Conservation (phyloP, 768 basidiomycete species). For the Leccinum broughii region DNA sequence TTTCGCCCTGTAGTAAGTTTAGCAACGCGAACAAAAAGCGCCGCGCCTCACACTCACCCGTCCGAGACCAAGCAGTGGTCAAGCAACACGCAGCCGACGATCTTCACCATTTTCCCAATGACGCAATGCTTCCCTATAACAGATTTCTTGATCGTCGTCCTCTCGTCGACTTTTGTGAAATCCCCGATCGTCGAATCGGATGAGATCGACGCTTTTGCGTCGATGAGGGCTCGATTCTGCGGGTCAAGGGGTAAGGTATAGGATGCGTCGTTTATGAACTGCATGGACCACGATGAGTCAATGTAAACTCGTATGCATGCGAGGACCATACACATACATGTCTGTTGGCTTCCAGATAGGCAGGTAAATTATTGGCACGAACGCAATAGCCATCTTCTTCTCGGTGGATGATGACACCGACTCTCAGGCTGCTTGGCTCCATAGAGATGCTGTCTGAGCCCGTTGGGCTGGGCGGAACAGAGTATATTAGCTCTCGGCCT, state of each 20-base stretch:
- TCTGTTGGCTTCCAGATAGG: slow-evolving; percentile 80
- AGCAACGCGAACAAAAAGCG: neutral
- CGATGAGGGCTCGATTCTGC: slow-evolving; percentile 66
- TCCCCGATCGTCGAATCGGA: slow-evolving; percentile 78
- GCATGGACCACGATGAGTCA: slow-evolving; percentile 16
- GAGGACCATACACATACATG: slow-evolving; percentile 61
- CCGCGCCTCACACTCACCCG: slow-evolving; percentile 48
- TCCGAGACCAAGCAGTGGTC: slow-evolving; percentile 90
- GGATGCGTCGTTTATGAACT: slow-evolving; percentile 51
- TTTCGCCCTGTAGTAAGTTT: slow-evolving; percentile 53
- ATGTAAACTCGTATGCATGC: neutral
- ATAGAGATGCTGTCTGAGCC: slow-evolving; percentile 38
- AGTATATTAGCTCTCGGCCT: slow-evolving; percentile 34
- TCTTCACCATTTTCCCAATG: slow-evolving; percentile 82
- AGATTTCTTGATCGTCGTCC: slow-evolving; percentile 75
- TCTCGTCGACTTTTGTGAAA: slow-evolving; percentile 81
- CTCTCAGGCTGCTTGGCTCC: slow-evolving; percentile 51
- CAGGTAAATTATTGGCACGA: slow-evolving; percentile 73
- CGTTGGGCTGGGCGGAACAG: slow-evolving; percentile 48
- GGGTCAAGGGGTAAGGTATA: slow-evolving; percentile 61
- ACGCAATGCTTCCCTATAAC: slow-evolving; percentile 81
- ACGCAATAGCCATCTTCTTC: slow-evolving; percentile 55
- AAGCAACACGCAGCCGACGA: slow-evolving; percentile 78
- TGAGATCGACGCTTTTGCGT: slow-evolving; percentile 82
- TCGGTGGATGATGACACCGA: slow-evolving; percentile 64